Base-by-base conservation (phyloP, 2,329 filamentous ascomycete genomes). In the Madurella fahalii region DNA sequence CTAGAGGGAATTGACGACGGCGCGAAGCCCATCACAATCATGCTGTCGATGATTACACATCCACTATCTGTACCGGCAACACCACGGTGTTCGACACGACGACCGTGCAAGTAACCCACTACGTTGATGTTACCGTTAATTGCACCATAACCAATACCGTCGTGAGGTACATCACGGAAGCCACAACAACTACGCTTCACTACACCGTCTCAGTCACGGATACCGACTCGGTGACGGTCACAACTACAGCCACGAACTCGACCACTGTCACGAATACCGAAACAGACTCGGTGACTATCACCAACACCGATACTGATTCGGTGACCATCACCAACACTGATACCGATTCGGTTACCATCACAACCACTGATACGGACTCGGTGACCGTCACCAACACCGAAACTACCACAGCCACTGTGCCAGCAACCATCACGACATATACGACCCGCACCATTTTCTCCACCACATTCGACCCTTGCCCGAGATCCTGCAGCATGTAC, bases 401-500 rank as follows among this genome's bases (percentile, higher is more conserved):
- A 2, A 37, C 57, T n/a, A 58, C 47, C 13, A 50, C 54, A 7
- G 30, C 46, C 25, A 63, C 52, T 13, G 51, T 62, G 18, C 57
- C 63, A 17, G 48, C 58, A 1, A 63, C 58, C 25, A 58, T 59
- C 43, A 64, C 58, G 9, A 61, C 52, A 9, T 58, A 40, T 17
- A 63, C 63, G n/a, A 62, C 60, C 34, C 50, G 18, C 46, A 68
- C 61, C n/a, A 59, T 63, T 12, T 62, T 59, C 13, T 58, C 58
- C 15, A 60, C 63, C 25, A 63, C 60, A 16, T 54, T 52, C 31
- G 61, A 67, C 52, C 63, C 63, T 31, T 70, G 68, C 45, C 67
- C 68, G 37, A 65, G 64, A 31, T 64, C 61, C 18, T 70, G 68
- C 58, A 69, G 63, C 63, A 61, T 69, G 64, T 69, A 65, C 15